phyloP scores from a whole-genome alignment of 305 asterid genomes.

The Fraxinus nigra region DNA sequence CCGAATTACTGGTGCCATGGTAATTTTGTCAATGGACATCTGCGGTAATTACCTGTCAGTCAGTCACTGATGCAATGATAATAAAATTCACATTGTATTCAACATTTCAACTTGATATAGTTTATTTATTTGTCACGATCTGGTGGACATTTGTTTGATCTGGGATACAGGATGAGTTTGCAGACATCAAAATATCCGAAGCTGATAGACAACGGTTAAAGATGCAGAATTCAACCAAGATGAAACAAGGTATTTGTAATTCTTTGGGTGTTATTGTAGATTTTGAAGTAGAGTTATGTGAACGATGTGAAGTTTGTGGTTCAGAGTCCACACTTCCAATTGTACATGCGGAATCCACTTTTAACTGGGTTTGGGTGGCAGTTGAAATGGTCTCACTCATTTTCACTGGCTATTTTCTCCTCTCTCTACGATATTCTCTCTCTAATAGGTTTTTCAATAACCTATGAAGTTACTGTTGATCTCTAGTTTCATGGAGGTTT shows the following conservation, averaged over 20 bases:
- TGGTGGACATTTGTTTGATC: not conserved
- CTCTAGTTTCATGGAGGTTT: not conserved
- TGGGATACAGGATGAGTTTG: constrained; percentile 47
- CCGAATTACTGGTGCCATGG: not conserved
- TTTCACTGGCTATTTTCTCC: not conserved
- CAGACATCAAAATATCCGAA: constrained; percentile 44
- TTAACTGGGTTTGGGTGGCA: not conserved
- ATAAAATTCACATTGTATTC: not conserved
- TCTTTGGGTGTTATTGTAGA: not conserved
- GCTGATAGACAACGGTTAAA: constrained; percentile 49
- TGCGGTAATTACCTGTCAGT: not conserved
- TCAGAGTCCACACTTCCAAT: not conserved
- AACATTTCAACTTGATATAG: not conserved
- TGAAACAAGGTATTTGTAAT: constrained; percentile 43
- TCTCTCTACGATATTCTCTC: not conserved
- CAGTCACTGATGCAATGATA: not conserved
- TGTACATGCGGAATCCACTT: not conserved
- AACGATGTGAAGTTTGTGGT: not conserved
- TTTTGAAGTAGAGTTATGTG: not conserved
- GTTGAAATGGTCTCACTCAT: not conserved
- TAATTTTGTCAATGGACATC: not conserved
- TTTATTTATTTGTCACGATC: constrained; percentile 10
- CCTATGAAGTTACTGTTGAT: not conserved
- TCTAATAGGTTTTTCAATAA: not conserved
- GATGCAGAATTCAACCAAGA: constrained; percentile 37